Evolutionary conservation across 805 yeast genomes (phyloP), one percentile per base, ranked within the genome.

Genomic region (Torulaspora maleeae): DNA sequence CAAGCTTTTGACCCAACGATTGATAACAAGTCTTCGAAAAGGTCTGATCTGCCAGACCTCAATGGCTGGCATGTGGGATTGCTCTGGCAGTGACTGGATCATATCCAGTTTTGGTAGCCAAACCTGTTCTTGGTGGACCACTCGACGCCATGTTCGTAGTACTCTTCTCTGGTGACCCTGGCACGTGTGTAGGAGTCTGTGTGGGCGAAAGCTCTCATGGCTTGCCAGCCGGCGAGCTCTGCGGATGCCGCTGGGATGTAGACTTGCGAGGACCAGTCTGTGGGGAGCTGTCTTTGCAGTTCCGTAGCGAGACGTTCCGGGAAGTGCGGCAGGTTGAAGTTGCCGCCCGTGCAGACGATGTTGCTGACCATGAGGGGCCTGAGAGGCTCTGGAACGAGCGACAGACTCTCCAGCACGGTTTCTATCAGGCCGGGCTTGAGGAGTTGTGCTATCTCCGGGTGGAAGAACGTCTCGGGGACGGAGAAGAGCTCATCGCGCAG

Each of bases 401-500:
- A 72, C 4, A 93, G 71, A 24, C 86, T 71, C 48, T 86, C 88
- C 35, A 82, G 77, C 2, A 87, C 77, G 0, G 84, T 72, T 48
- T 80, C 84, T 0, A 83, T 76, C 16, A 95, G 65, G 11, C 96
- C 97, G 0, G 91, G 80, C 54, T 89, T 82, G 52, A 82, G 77
- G 27, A 91, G 70, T 11, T 86, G 88, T 1, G 86, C 74, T 44
- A 86, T 80, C 49, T 81, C 86, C 0, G 99, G 99, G 54, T 83
- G 89, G 64, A 87, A 90, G 28, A 86, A 70, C 1, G 86, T 72
- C 60, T 93, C 99, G 0, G 98, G 96, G 2, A 86, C 78, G 1
- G 86, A 75, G 64, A 93, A 91, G 45, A 96, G 67, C 64, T 93
- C 99, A 63, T 91, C 97, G 20, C 73, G 74, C 5, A 93, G 71